Evolutionary conservation across 2,329 filamentous ascomycete species (phyloP), one percentile per base, ranked within the genome.

Genomic region (Clarireedia sp.): DNA sequence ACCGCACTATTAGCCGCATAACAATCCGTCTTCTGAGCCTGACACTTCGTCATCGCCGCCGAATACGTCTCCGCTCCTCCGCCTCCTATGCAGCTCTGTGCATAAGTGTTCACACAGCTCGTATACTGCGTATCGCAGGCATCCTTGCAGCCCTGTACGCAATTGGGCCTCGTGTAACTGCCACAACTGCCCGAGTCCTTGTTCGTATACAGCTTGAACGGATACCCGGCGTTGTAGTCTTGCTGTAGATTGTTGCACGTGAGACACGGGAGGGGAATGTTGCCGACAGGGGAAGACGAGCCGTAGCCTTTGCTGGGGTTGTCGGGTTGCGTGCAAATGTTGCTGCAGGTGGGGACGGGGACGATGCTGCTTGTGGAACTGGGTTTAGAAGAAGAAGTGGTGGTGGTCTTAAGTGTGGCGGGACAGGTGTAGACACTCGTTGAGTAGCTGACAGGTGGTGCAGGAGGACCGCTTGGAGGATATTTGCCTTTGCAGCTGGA

Each of bases 241-340:
- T 58, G 55, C 57, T 70, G 64, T 41, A 75, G 61, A 60, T 81
- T 78, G 67, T 80, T 82, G 72, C 79, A 82, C 23, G 74, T 75
- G 33, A 81, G 72, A 54, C 78, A 67, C 46, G 78, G 79, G 51
- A 81, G 68, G 21, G 71, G 68, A 52, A 82, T 79, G 57, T 71
- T 73, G 48, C 77, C 79, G 16, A 80, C 76, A 2, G 76, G 73
- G 50, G 73, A 83, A 37, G 85, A 80, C 1, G 85, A 83, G 1
- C 80, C 82, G 65, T 90, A 92, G 51, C 82, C 83, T 62, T 78
- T 80, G 66, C 78, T 77, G 62, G 80, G 78, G 70, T 71, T 77
- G 51, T 70, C 68, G n/a, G 78, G 75, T 68, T 81, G 77, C 37
- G 66, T 70, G 73, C 78, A 81, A 63, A 81, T 74, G 43, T 66